Base-by-base conservation (phyloP, 495 filamentous ascomycete species). In the Podospora conica region DNA sequence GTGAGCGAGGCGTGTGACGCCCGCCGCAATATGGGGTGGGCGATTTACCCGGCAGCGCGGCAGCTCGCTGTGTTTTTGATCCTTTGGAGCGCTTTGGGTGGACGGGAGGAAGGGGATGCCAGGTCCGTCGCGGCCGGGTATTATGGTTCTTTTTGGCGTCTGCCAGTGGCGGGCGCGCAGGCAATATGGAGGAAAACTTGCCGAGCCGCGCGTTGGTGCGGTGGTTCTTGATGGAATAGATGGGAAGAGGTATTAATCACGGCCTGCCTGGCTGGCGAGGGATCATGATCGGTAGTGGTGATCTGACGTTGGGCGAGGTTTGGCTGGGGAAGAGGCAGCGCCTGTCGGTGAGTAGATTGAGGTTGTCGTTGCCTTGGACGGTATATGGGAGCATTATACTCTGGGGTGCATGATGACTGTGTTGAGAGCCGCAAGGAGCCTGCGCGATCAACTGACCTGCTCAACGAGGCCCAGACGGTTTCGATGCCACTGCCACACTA, bases 21-120 rank as follows among this genome's bases (percentile, higher is more conserved):
- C 18, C 40, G 40, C 40, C 40, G 40, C 53, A 71, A 71, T 71
- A 71, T 71, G 63, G 22, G 31, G 56, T n/a, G 12, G 56, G 11
- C 40, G 21, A 71, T 71, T 71, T 71, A 71, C 63, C 69, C 69
- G 69, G 69, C 63, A 28, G 21, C 12, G 56, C 55, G 66, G 59
- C 55, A 60, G 55, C 31, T 40, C 40, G 40, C 40, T n/a, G 40
- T 48, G 6, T 48, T 48, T 27, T 48, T 48, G n/a, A n/a, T 8
- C 40, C 15, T 48, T 18, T n/a, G 40, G 40, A n/a, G 40, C n/a
- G 40, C 40, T 48, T 48, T 48, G 40, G 40, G 40, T 48, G 15
- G 63, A 9, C 31, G 21, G 53, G 58, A 53, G 31, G 31, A 53
- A 59, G 29, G 21, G 55, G 55, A 31, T n/a, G 15, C 22, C 61